phyloP scores from a whole-genome alignment of 108 stramenopile species.

The Aurantiochytrium sp. region DNA sequence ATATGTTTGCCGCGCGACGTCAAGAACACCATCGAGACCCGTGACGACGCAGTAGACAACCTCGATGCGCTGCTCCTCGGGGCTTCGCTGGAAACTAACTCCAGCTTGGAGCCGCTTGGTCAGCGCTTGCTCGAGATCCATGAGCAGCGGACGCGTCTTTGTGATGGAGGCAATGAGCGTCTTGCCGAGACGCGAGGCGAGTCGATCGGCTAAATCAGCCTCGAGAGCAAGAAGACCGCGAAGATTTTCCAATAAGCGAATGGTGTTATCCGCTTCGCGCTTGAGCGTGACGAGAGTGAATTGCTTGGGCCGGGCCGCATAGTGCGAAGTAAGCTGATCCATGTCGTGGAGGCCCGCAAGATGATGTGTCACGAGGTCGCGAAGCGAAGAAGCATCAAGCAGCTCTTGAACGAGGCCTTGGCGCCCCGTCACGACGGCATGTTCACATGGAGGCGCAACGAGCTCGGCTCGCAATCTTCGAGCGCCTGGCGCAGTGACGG shows the following conservation, averaged over 20 bases:
- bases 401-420: neutral
- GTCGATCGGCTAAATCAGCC: neutral
- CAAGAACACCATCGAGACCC: neutral
- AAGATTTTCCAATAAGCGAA: neutral
- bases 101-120: neutral
- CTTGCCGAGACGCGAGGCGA: neutral
- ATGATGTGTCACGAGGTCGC: neutral
- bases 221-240: neutral
- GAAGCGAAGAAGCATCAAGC: neutral
- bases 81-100: neutral
- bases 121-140: neutral
- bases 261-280: conserved; percentile 2
- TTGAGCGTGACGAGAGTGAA: neutral
- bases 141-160: neutral
- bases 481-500: neutral
- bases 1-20: neutral
- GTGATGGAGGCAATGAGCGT: neutral
- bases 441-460: neutral
- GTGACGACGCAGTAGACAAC: neutral
- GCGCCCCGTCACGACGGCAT: neutral
- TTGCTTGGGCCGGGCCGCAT: neutral
- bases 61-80: conserved; percentile 1
- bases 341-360: neutral
- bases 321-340: conserved; percentile 3
- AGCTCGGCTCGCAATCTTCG: neutral